These are phyloP conservation scores for Saccharum hybrid DNA, from an alignment of 202 grass and related monocot species.

Conservation along the genomic window DNA sequence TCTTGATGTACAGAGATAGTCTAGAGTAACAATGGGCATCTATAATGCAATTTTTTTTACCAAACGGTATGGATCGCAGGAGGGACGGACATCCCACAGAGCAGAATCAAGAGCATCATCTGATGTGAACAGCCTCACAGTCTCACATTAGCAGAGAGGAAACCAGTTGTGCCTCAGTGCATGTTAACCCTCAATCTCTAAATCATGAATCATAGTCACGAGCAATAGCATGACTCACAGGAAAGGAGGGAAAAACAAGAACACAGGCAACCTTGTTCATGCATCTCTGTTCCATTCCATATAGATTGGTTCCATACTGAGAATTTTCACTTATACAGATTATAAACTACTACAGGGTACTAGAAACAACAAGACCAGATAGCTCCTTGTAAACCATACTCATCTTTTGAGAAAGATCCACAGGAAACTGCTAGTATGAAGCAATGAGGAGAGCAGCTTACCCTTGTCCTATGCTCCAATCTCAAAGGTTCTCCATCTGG, in stretches of 20 bases:
- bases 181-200: background rate
- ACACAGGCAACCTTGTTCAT: slow-evolving; percentile 37
- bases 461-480: slow-evolving; percentile 34
- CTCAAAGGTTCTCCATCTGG: slow-evolving; percentile 96
- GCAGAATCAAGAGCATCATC: background rate
- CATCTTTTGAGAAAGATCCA: slow-evolving; percentile 35
- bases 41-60: background rate
- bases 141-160: slow-evolving; percentile 3
- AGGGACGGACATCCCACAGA: background rate
- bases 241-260: background rate
- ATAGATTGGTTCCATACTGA: slow-evolving; percentile 41
- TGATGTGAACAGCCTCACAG: slow-evolving; percentile 15
- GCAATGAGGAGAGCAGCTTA: slow-evolving; percentile 42
- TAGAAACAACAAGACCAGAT: slow-evolving; percentile 27
- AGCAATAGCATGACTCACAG: background rate
- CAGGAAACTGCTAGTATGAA: slow-evolving; percentile 20
- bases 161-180: background rate
- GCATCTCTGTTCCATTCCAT: slow-evolving; percentile 47
- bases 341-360: slow-evolving; percentile 27
- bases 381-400: slow-evolving; percentile 24
- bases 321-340: slow-evolving; percentile 45
- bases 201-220: background rate
- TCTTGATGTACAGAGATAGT: no score
- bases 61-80: background rate
- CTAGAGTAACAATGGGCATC: no score